These are phyloP conservation scores for Nakazawaea wickerhamii DNA, from an alignment of 805 yeast genomes.

Conservation along the genomic window DNA sequence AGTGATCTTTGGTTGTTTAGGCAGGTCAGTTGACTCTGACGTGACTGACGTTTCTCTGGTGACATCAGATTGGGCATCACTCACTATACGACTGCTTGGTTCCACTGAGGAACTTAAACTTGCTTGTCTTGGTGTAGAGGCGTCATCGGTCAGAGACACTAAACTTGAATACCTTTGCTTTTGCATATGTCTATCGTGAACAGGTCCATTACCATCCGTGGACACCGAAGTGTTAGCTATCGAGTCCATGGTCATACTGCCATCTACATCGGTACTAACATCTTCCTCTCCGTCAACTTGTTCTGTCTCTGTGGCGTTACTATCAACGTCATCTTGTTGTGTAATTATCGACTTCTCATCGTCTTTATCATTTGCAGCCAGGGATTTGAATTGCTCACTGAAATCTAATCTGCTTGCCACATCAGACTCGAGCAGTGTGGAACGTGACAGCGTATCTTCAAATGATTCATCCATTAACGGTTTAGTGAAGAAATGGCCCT, in stretches of 20 bases:
- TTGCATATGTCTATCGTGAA: neutral
- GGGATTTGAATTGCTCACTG: neutral
- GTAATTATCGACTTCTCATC: neutral
- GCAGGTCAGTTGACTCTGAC: slow-evolving; percentile 26
- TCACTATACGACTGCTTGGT: slow-evolving; percentile 9
- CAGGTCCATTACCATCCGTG: neutral
- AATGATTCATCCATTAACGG: slow-evolving; percentile 21
- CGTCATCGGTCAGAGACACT: neutral
- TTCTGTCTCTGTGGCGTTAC: slow-evolving; percentile 11
- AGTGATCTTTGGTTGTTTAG: neutral
- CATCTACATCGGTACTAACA: slow-evolving; percentile 9
- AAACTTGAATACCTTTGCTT: slow-evolving; percentile 9
- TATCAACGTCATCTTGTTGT: slow-evolving; percentile 8
- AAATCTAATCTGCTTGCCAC: slow-evolving; percentile 13
- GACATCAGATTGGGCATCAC: slow-evolving; percentile 17
- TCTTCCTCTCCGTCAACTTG: slow-evolving; percentile 3
- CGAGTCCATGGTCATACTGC: neutral
- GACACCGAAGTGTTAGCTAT: slow-evolving; percentile 1
- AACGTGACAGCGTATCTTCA: neutral
- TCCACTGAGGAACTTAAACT: slow-evolving; percentile 18
- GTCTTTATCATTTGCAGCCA: neutral
- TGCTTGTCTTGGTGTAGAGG: slow-evolving; percentile 12
- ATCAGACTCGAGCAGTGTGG: too few species aligned
- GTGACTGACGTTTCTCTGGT: slow-evolving; percentile 5
- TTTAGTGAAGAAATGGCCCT: slow-evolving; percentile 25